Base-by-base conservation (phyloP, 2,329 filamentous ascomycete genomes). In the Helotiales sp. region DNA sequence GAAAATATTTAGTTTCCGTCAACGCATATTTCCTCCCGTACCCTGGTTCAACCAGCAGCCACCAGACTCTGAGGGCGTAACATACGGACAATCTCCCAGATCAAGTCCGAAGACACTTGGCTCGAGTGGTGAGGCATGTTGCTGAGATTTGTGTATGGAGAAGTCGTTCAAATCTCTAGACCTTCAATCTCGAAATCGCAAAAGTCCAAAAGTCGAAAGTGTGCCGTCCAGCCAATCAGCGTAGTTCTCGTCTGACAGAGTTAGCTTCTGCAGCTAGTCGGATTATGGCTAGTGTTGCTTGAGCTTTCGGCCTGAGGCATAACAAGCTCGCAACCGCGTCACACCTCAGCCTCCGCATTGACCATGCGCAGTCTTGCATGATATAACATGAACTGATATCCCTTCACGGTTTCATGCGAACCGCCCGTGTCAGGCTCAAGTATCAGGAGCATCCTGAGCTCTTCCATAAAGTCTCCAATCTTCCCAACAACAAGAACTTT, bases 1-100 rank as follows among this genome's bases (percentile, higher is more conserved):
- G 56, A 33, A 33, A 59, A 54, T 60, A 30, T 60, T 63, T 59
- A 63, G 59, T 53, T 29, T 57, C 44, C 31, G 12, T 48, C 33
- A 38, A 24, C 38, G 42, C 31, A 25, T 34, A 29, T 42, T 22
- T 55, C 38, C 52, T 62, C 49, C 42, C 7, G 25, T 34, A 49
- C 48, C 40, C 47, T 7, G 22, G 10, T 27, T 36, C 15, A 30
- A 29, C 22, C 15, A 33, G 25, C 17, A 25, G 36, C 12, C 19
- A 8, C 22, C 3, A 52, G 31, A 49, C 9, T 54, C 36, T 24
- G 33, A 24, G 17, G 31, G 24, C 9, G 22, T 10, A 66, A 92
- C 92, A 79, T 87, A 97, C 93, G 91, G 84, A 88, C 87, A 78
- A 96, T 81, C 85, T 93, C 89, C 93, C 93, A 98, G 83, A 96